These are phyloP conservation scores for Chlorencoelia australis DNA, from an alignment of 2,329 filamentous ascomycete genomes.

Conservation along the genomic window DNA sequence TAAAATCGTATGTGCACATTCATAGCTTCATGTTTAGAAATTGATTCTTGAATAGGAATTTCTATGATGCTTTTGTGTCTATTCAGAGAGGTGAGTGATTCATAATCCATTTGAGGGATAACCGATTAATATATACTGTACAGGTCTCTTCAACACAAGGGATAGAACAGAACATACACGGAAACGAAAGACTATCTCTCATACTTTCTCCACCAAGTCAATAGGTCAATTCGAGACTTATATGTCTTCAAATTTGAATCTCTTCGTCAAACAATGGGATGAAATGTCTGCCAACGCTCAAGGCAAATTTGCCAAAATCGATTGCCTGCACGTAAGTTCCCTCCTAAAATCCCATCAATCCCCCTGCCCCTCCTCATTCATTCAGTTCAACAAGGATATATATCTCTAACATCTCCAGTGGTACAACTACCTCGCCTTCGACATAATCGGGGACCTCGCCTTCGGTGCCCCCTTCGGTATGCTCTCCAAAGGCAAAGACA, in stretches of 20 bases:
- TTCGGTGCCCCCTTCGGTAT: constrained; percentile 77
- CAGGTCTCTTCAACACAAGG: constrained; percentile 83
- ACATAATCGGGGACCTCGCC: constrained; percentile 48
- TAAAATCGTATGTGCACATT: constrained; percentile 46
- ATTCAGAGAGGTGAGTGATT: constrained; percentile 73
- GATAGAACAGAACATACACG: constrained; percentile 72
- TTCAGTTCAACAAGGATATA: neutral
- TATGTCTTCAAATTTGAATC: constrained; percentile 67
- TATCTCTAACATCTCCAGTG: constrained; percentile 36
- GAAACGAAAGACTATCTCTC: constrained; percentile 80
- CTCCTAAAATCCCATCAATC: neutral
- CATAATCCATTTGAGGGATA: too few species aligned
- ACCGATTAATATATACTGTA: too few species aligned
- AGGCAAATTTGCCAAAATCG: constrained; percentile 48
- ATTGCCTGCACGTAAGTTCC: constrained; percentile 48
- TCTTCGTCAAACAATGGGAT: constrained; percentile 66
- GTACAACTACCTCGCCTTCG: constrained; percentile 60
- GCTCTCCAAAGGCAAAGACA: constrained; percentile 66
- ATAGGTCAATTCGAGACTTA: constrained; percentile 82
- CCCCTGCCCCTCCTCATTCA: too few species aligned
- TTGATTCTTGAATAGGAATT: constrained; percentile 47
- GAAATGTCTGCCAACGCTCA: constrained; percentile 36
- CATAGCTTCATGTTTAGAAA: neutral
- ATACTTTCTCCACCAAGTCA: constrained; percentile 77
- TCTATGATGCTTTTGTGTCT: constrained; percentile 86